phyloP scores from a whole-genome alignment of 2,329 filamentous ascomycete species.

The Aspergillus oerlinghausenensis region DNA sequence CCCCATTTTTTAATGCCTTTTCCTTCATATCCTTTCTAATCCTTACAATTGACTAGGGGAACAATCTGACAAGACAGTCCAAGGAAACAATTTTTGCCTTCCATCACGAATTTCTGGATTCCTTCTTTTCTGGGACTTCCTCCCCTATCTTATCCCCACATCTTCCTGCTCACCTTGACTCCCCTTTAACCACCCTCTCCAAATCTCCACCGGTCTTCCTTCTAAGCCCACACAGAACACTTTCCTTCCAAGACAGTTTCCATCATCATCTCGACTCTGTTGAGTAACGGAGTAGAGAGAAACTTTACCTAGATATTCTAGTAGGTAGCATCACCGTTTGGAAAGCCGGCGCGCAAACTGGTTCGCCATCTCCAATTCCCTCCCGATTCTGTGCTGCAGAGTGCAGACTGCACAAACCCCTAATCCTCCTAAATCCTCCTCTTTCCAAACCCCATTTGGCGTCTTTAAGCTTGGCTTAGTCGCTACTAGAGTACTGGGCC shows the following conservation, averaged over 20 bases:
- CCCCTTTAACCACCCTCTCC: neutral
- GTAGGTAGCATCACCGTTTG: neutral
- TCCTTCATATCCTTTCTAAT: neutral
- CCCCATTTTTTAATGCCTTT: neutral
- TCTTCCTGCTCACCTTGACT: neutral
- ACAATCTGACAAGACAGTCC: too few species aligned
- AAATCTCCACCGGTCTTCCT: neutral
- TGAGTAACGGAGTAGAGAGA: neutral
- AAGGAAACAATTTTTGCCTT: neutral
- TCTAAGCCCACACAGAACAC: neutral
- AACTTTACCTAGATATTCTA: neutral
- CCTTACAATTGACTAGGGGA: neutral
- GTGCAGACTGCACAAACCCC: conserved; percentile 1
- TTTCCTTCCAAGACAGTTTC: neutral
- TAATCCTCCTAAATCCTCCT: conserved; percentile 18
- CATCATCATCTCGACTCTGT: neutral
- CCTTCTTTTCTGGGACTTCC: neutral
- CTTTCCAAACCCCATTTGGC: conserved; percentile 15
- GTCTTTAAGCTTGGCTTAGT: conserved; percentile 27
- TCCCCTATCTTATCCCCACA: neutral
- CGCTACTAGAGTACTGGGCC: conserved; percentile 15
- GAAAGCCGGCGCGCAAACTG: neutral
- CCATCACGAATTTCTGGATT: neutral
- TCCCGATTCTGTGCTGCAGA: neutral
- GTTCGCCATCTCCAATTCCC: neutral